Conservation (phyloP, 495 filamentous ascomycete genomes). For the Hyaloscypha bicolor region DNA sequence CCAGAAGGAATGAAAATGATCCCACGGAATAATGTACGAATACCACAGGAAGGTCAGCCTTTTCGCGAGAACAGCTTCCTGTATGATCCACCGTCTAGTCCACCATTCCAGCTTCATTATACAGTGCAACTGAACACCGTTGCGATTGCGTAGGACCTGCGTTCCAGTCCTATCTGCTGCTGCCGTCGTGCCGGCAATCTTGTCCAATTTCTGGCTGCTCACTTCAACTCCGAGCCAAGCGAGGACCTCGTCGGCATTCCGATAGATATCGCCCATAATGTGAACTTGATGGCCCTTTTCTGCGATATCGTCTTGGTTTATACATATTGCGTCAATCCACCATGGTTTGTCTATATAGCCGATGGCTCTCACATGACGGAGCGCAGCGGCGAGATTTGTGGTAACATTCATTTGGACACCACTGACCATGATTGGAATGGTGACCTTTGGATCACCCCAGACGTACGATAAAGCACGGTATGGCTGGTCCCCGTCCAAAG, state of each 20-base stretch:
- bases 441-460: not conserved
- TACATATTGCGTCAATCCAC: slow-evolving; percentile 13
- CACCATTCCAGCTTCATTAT: too few species aligned
- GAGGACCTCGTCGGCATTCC: slow-evolving; percentile 4
- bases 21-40: too few species aligned
- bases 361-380: not conserved
- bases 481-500: not conserved
- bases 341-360: not conserved
- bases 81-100: too few species aligned
- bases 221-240: not conserved
- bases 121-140: too few species aligned
- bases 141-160: too few species aligned
- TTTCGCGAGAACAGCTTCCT: too few species aligned
- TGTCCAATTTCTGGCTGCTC: too few species aligned
- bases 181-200: too few species aligned
- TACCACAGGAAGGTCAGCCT: too few species aligned
- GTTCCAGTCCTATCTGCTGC: too few species aligned
- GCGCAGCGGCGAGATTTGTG: slow-evolving; percentile 8
- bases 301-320: not conserved
- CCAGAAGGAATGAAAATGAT: too few species aligned
- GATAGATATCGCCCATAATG: slow-evolving; percentile 8
- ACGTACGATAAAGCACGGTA: slow-evolving; percentile 9
- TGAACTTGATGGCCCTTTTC: slow-evolving; percentile 9
- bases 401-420: not conserved
- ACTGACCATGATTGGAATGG: not conserved